Evolutionary conservation across 768 basidiomycete genomes (phyloP), one percentile per base, ranked within the genome.

Genomic region (Imleria badia): DNA sequence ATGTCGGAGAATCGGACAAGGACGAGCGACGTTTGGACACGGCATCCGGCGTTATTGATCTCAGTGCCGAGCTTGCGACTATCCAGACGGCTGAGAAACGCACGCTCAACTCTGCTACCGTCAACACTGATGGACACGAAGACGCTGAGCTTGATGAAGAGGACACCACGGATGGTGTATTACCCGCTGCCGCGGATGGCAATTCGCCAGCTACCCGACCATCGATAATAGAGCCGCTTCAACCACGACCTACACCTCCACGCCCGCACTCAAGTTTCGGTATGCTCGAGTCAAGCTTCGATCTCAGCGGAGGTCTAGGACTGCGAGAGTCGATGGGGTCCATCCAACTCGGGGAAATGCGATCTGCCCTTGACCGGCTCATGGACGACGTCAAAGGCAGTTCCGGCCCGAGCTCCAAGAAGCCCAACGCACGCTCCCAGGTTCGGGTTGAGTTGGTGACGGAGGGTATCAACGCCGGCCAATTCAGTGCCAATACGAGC

Each of bases 331-430:
- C 76, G 14, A 66, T 79, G 65, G 76, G 77, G 8, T 76, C 79
- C 42, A 76, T 83, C 26, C 79, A 83, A 60, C 82, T 85, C 26
- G 79, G 81, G 58, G 87, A 87, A 44, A 87, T 87, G 81, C 81
- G 82, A 55, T 86, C 84, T 56, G 87, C 87, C 7, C 75, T 89
- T 30, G 87, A 89, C 64, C 73, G 85, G 41, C 74, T 89, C 30
- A 86, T 89, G 82, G 84, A 87, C 57, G 83, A 87, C 51, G 85
- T 87, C 19, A 67, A 71, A 52, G 69, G 63, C 9, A 69, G 59
- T 26, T 40, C 63, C 5, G 54, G 57, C 20, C 17, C 69, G 20
- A 62, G 55, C 70, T 71, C 58, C 63, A 64, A 58, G 59, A 50
- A 54, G 34, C 33, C 52, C 22, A 58, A 51, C 8, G 33, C 36